Evolutionary conservation across 176 grass and related monocot species (phyloP).

Genomic region (Puccinellia tenuiflora): DNA sequence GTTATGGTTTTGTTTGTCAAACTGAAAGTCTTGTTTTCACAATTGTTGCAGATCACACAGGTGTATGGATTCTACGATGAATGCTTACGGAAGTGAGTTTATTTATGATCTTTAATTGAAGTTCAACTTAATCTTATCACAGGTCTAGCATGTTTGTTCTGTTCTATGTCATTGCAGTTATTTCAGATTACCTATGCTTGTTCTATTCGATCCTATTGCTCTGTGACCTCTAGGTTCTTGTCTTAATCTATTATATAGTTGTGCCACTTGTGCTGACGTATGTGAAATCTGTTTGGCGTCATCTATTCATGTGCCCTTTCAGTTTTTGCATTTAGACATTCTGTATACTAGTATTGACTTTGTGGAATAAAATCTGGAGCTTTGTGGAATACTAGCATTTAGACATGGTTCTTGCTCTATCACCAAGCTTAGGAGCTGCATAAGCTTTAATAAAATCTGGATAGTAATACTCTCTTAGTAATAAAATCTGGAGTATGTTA

Average conservation of each 20-base stretch:
- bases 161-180: neutral
- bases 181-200: neutral
- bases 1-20: conserved; percentile 9
- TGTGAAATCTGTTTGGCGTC: neutral
- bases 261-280: neutral
- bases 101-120: conserved; percentile 19
- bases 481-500: neutral
- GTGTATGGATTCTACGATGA: conserved; percentile 99
- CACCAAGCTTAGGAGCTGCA: conserved; percentile 7
- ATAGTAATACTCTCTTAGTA: neutral
- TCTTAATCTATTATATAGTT: neutral
- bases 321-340: neutral
- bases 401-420: too few species aligned
- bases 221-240: conserved; percentile 7
- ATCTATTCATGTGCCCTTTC: neutral
- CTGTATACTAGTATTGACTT: neutral
- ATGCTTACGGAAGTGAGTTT: conserved; percentile 93
- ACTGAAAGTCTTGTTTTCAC: conserved; percentile 21
- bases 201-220: neutral
- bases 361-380: too few species aligned
- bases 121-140: conserved; percentile 3
- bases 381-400: too few species aligned
- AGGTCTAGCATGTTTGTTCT: neutral
- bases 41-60: conserved; percentile 77
- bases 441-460: neutral